A percentile compares a stretch with the other conserved stretches of the same genome.
Evolutionary conservation across 208 protist genomes (phyloP).

Genomic region (Trypanosoma rangeli): DNA sequence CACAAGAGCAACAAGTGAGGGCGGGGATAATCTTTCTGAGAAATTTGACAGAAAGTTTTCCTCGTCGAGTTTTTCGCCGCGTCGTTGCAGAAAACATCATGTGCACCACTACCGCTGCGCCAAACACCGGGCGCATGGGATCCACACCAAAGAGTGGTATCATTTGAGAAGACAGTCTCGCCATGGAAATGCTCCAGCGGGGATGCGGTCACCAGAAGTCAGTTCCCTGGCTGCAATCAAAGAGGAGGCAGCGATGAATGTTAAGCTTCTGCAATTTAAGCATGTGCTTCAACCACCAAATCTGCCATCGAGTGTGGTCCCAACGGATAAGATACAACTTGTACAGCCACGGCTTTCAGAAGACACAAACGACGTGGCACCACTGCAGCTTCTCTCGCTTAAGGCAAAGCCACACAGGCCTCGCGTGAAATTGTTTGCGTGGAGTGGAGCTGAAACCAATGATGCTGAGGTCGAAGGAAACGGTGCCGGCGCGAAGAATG

Average conservation of each 20-base stretch:
- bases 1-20: conserved; percentile 57
- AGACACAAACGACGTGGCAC: neutral
- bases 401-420: conserved; percentile 8
- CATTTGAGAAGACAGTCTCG: neutral
- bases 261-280: conserved; percentile 36
- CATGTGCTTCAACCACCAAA: conserved; percentile 38
- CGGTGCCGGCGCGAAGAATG: neutral
- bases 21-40: neutral
- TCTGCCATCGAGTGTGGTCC: conserved; percentile 22
- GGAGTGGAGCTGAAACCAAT: neutral
- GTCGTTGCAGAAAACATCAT: conserved; percentile 18
- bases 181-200: neutral
- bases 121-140: conserved; percentile 20
- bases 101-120: conserved; percentile 26
- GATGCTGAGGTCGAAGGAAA: conserved; percentile 1
- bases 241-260: conserved; percentile 2
- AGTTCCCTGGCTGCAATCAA: conserved; percentile 9
- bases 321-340: neutral
- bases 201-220: neutral
- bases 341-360: neutral
- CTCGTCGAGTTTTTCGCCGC: neutral
- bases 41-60: neutral
- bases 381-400: conserved; percentile 17
- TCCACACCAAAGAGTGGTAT: neutral
- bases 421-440: conserved; percentile 24